Conservation (phyloP, 1,139 yeast species). For the Kluyveromyces sp. region DNA sequence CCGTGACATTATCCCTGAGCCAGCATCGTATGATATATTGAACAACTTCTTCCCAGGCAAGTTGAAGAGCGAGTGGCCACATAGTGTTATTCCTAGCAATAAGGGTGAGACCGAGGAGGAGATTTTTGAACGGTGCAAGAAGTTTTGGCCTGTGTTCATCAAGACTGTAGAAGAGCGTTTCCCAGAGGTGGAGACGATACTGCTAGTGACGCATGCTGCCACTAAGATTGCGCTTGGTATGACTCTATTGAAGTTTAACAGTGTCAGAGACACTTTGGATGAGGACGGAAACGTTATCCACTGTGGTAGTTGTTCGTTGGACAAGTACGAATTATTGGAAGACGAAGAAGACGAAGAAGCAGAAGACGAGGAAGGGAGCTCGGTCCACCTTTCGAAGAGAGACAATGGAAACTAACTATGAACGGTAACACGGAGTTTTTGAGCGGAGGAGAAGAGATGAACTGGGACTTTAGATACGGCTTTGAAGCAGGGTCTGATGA, state of each 20-base stretch:
- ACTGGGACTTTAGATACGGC: constrained; percentile 62
- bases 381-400: constrained; percentile 14
- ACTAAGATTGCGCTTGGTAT: constrained; percentile 73
- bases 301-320: constrained; percentile 54
- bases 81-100: constrained; percentile 48
- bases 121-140: constrained; percentile 46
- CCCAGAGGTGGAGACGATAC: constrained; percentile 48
- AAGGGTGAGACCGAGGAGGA: constrained; percentile 63
- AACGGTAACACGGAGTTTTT: constrained; percentile 67
- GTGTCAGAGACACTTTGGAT: constrained; percentile 41
- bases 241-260: constrained; percentile 45
- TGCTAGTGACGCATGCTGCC: constrained; percentile 78
- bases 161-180: constrained; percentile 43
- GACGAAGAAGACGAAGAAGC: constrained; percentile 32
- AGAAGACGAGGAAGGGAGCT: constrained; percentile 17
- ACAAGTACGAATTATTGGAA: constrained; percentile 42
- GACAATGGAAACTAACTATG: constrained; percentile 46
- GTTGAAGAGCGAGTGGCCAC: constrained; percentile 37
- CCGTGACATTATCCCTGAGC: constrained; percentile 46
- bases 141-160: constrained; percentile 45
- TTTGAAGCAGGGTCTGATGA: constrained; percentile 77
- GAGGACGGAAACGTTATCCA: constrained; percentile 43
- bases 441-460: constrained; percentile 79
- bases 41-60: constrained; percentile 45
- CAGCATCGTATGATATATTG: constrained; percentile 48